These are phyloP conservation scores for Ogataea degrootiae DNA, from an alignment of 805 yeast genomes.

Conservation along the genomic window DNA sequence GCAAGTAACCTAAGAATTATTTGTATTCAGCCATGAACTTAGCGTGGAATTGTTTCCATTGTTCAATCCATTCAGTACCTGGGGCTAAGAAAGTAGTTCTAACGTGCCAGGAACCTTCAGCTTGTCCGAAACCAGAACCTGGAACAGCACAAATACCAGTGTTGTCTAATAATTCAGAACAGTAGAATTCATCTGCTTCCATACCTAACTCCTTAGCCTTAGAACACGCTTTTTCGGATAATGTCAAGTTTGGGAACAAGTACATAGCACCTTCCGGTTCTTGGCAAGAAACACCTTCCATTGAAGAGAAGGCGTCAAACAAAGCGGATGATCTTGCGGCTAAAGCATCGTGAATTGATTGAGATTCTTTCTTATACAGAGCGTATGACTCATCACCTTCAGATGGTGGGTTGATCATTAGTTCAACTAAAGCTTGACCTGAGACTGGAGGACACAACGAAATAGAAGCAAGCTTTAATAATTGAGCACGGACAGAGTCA, in stretches of 20 bases:
- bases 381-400: conserved; percentile 73
- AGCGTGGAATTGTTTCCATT: conserved; percentile 76
- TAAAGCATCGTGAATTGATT: conserved; percentile 57
- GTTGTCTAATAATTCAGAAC: conserved; percentile 71
- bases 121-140: conserved; percentile 96
- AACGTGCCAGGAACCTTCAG: conserved; percentile 80
- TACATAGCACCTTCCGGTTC: conserved; percentile 98
- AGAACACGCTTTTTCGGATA: conserved; percentile 59
- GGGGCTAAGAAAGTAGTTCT: conserved; percentile 98
- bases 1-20: neutral
- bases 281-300: conserved; percentile 84
- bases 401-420: conserved; percentile 90
- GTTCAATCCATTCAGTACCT: conserved; percentile 80
- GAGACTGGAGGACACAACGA: conserved; percentile 91
- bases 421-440: conserved; percentile 89
- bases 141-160: conserved; percentile 98
- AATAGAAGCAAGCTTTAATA: conserved; percentile 84
- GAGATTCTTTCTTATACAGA: conserved; percentile 58
- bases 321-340: conserved; percentile 57
- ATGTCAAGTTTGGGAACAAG: conserved; percentile 73
- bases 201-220: conserved; percentile 53
- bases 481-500: conserved; percentile 60
- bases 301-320: conserved; percentile 62
- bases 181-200: conserved; percentile 83
- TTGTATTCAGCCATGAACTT: conserved; percentile 59